A percentile compares a stretch with the other conserved stretches of the same genome.
Conservation (phyloP, 805 yeast species). For the Ascoidea rubescens region DNA sequence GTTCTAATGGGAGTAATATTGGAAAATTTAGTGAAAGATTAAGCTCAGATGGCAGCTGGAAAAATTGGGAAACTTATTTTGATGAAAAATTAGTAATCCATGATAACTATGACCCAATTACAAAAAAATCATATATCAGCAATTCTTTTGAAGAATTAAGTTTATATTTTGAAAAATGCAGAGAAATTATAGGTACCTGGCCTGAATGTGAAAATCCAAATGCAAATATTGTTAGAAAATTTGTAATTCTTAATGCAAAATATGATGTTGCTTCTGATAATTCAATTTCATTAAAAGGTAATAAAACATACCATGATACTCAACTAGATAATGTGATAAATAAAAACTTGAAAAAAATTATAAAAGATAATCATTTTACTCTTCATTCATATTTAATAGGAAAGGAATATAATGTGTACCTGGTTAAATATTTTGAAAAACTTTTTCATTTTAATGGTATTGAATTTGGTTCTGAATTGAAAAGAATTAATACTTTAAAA, state of each 20-base stretch:
- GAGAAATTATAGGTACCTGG: background rate
- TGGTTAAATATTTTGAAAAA: conserved; percentile 1
- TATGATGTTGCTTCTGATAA: background rate
- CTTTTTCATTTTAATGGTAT: conserved; percentile 4
- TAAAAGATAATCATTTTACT: conserved; percentile 5
- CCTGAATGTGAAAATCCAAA: background rate
- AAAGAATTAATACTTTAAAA: conserved; percentile 1
- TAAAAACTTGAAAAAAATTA: conserved; percentile 1
- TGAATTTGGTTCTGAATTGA: conserved; percentile 7
- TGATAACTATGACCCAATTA: background rate
- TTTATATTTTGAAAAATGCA: background rate
- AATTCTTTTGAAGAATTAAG: background rate
- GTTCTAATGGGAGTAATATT: conserved; percentile 27
- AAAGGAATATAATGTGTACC: conserved; percentile 2
- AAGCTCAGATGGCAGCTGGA: background rate
- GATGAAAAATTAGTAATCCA: background rate
- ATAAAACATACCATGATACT: conserved; percentile 2
- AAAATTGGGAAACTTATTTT: background rate
- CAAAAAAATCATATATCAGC: background rate
- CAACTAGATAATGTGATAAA: background rate
- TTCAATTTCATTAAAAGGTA: background rate
- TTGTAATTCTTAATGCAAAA: background rate
- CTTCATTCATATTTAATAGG: conserved; percentile 3
- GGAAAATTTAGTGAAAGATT: conserved; percentile 5
- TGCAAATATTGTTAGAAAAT: background rate